Conservation (phyloP, 257 asterid species). For the Phtheirospermum japonicum region DNA sequence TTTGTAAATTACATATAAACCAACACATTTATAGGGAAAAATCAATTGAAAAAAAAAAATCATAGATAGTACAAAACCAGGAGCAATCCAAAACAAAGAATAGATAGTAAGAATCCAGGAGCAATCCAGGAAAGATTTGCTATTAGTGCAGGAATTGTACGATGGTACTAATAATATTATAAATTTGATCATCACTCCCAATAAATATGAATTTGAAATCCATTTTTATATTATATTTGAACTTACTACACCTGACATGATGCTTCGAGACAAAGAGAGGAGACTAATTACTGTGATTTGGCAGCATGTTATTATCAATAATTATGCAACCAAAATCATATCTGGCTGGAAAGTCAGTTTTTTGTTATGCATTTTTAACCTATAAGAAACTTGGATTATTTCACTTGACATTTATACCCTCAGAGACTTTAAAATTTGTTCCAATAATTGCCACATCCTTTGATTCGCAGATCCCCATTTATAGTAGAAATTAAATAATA, state of each 20-base stretch:
- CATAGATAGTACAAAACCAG: too few species aligned
- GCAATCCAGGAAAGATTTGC: slow-evolving; percentile 1
- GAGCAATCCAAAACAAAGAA: too few species aligned
- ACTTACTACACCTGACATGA: background rate
- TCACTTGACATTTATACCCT: slow-evolving; percentile 4
- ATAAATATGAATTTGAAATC: background rate
- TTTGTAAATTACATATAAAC: too few species aligned
- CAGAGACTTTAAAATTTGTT: background rate
- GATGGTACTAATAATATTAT: background rate
- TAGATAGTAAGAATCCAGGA: background rate
- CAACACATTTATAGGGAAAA: too few species aligned
- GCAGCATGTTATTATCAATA: slow-evolving; percentile 5
- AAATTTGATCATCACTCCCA: background rate
- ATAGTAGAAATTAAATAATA: too few species aligned
- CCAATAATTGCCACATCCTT: background rate
- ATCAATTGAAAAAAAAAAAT: too few species aligned
- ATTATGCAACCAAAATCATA: background rate
- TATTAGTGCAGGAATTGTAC: background rate
- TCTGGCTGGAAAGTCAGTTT: background rate
- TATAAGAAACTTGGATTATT: background rate
- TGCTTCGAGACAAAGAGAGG: background rate
- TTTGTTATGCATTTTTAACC: background rate
- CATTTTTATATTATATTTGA: too few species aligned
- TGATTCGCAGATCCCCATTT: background rate
- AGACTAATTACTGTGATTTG: background rate